Base-by-base conservation (phyloP, 768 basidiomycete species). In the Saitozyma podzolica region DNA sequence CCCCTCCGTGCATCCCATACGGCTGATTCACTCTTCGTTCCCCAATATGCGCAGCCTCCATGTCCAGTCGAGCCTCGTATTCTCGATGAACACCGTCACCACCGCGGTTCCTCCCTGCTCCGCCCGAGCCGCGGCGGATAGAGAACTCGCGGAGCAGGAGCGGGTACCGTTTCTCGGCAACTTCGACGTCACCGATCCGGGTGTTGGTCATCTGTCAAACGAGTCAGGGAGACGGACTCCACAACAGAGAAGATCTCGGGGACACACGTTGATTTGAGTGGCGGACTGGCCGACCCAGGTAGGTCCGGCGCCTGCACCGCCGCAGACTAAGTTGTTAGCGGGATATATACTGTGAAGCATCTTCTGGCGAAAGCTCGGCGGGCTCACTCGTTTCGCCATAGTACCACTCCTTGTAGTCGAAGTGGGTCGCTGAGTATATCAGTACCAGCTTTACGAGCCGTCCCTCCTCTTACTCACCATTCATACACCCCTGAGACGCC, bases 401-500 rank as follows among this genome's bases (percentile, higher is more conserved):
- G 29, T 60, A 29, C 29, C 29, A 29, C 29, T 29, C 29, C 39
- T 60, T 53, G 50, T 42, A 51, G n/a, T 16, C 50, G 19, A 60
- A 41, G n/a, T 40, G n/a, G 14, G 50, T 37, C 20, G 40, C 50
- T 60, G 13, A 58, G 29, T 29, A 29, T 29, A 2, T 29, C 29
- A 29, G 29, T 29, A 29, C 29, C 29, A 29, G 29, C 2, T 29
- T 2, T 29, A 29, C 29, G 29, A 29, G 29, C 29, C 29, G 29
- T 29, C 29, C 29, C 29, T 29, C 3, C 17, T 9, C 11, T 3
- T 6, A 40, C 50, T 60, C 10, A 60, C 58, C 43, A 37, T 53
- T 60, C 50, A 51, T 52, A 14, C 91, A 91, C 0, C 94, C 94
- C 76, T 96, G 93, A 71, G 89, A 91, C 0, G 93, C 94, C 16